phyloP scores from a whole-genome alignment of 1,139 yeast species.

The Zygoascus sp. region DNA sequence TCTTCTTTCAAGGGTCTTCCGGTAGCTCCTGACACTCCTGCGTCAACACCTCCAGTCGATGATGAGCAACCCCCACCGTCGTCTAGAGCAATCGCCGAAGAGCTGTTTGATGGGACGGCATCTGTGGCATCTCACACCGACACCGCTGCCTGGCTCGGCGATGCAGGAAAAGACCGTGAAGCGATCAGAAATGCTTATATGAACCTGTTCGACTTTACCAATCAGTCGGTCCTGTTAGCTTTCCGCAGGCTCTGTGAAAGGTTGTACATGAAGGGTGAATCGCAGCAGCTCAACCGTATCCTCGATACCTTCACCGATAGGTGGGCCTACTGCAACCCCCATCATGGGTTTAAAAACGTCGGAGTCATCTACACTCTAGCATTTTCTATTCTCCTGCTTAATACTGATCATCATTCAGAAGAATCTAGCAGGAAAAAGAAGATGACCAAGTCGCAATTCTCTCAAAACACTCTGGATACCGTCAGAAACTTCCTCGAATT shows the following conservation, averaged over 20 bases:
- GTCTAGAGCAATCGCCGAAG: constrained; percentile 13
- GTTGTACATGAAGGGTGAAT: constrained; percentile 73
- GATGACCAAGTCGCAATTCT: constrained; percentile 36
- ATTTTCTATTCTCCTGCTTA: constrained; percentile 67
- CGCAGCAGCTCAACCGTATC: constrained; percentile 75
- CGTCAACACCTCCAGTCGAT: neutral
- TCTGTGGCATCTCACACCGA: constrained; percentile 21
- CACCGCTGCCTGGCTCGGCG: constrained; percentile 34
- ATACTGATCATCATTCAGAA: constrained; percentile 40
- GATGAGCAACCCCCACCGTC: neutral
- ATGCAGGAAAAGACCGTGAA: constrained; percentile 22
- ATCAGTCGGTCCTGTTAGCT: constrained; percentile 40
- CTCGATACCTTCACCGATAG: constrained; percentile 64
- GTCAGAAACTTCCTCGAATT: constrained; percentile 18
- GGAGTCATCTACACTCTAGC: constrained; percentile 69
- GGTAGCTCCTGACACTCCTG: neutral
- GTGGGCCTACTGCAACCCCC: constrained; percentile 54
- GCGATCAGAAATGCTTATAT: constrained; percentile 29
- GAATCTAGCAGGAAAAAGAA: constrained; percentile 30
- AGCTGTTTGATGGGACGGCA: constrained; percentile 22
- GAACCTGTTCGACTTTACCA: constrained; percentile 33
- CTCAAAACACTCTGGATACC: constrained; percentile 26
- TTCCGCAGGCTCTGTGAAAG: constrained; percentile 59
- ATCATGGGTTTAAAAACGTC: constrained; percentile 47
- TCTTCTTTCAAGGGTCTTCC: neutral